Evolutionary conservation across 768 basidiomycete genomes (phyloP).

Genomic region (Rhizopogon salebrosus): DNA sequence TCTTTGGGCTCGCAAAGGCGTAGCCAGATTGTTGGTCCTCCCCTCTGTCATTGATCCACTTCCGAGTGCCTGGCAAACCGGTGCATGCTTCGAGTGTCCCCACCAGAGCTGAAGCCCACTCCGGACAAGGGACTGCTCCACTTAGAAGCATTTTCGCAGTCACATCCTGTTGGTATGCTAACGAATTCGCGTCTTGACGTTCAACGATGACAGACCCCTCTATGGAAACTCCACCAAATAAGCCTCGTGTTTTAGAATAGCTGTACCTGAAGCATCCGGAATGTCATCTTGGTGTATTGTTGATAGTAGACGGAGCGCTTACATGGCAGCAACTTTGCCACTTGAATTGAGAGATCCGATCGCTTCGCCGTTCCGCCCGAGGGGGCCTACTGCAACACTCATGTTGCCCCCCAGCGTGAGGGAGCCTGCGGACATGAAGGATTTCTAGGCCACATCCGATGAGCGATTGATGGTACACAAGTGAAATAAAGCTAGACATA

Average conservation of each 20-base stretch:
- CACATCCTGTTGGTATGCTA: constrained; percentile 74
- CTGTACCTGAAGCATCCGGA: constrained; percentile 54
- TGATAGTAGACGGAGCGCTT: constrained; percentile 9
- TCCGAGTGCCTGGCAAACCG: constrained; percentile 58
- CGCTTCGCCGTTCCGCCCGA: constrained; percentile 93
- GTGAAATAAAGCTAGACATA: constrained; percentile 30
- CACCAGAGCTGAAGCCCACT: constrained; percentile 75
- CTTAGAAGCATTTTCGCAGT: constrained; percentile 76
- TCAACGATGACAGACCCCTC: constrained; percentile 92
- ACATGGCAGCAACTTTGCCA: constrained; percentile 92
- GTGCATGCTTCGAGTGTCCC: constrained; percentile 70
- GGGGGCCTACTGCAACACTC: constrained; percentile 84
- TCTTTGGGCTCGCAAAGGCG: constrained; percentile 47
- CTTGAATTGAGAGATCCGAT: constrained; percentile 75
- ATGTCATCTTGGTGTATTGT: constrained; percentile 5
- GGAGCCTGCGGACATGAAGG: constrained; percentile 94
- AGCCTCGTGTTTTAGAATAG: constrained; percentile 87
- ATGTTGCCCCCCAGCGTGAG: constrained; percentile 88
- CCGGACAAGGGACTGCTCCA: constrained; percentile 67
- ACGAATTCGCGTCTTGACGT: constrained; percentile 85
- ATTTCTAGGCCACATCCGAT: constrained; percentile 39
- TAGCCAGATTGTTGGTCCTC: constrained; percentile 38
- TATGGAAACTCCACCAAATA: constrained; percentile 88
- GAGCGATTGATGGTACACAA: not conserved
- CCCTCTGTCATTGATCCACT: constrained; percentile 59